These are phyloP conservation scores for Penicillium sp. DNA, from an alignment of 2,329 filamentous ascomycete species.

Conservation along the genomic window DNA sequence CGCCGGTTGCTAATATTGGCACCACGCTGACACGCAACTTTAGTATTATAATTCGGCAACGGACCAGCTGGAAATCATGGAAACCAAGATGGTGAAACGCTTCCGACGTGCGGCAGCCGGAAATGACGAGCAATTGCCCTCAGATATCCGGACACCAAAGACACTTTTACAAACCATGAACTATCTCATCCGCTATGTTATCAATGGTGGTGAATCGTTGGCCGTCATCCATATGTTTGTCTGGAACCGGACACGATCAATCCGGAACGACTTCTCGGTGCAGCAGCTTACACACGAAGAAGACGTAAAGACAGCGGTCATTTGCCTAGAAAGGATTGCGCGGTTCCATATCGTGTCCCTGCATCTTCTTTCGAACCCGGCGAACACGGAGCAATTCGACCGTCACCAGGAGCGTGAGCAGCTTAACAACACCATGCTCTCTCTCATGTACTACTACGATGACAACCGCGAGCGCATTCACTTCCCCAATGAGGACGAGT, in stretches of 20 bases:
- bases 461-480: constrained; percentile 51
- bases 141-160: constrained; percentile 61
- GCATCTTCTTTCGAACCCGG: constrained; percentile 57
- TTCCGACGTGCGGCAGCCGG: constrained; percentile 64
- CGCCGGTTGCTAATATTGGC: background rate
- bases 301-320: constrained; percentile 59
- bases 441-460: constrained; percentile 62
- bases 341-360: constrained; percentile 64
- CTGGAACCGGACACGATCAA: constrained; percentile 64
- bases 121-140: constrained; percentile 62
- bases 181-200: constrained; percentile 51
- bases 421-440: constrained; percentile 62
- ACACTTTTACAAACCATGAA: constrained; percentile 49
- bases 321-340: constrained; percentile 62
- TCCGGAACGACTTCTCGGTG: constrained; percentile 65
- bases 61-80: constrained; percentile 35
- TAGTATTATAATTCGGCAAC: constrained; percentile 40
- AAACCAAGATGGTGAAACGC: constrained; percentile 60
- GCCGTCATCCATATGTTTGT: constrained; percentile 61
- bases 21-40: constrained; percentile 7
- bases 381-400: constrained; percentile 55
- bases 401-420: constrained; percentile 64
- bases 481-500: constrained; percentile 63
- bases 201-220: constrained; percentile 52
- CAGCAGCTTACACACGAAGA: constrained; percentile 58